Evolutionary conservation across 2,329 filamentous ascomycete species (phyloP), one percentile per base, ranked within the genome.

Genomic region (Aspergillus amoenus): DNA sequence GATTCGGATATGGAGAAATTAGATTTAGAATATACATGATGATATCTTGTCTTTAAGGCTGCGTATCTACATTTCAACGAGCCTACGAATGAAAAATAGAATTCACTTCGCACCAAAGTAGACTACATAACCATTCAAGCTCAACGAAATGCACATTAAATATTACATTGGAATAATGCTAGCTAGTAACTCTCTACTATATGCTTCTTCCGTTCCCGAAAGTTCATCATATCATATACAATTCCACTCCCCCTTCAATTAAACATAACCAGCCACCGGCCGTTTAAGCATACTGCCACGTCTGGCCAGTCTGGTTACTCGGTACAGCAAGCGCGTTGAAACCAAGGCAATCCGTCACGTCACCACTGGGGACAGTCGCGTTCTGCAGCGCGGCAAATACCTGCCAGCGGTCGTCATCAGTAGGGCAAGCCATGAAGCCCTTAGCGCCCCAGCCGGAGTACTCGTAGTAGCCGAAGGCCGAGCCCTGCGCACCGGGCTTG

Each of bases 1-100:
- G 50, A 83, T 88, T 52, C 79, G 84, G 67, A 82, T 88, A 64
- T 88, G 85, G 85, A 80, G 83, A 64, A 82, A 87, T 72, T 88
- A 70, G 67, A 5, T 43, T 30, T n/a, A 30, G 7, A 27, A 45
- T 21, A 37, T 21, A 47, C 30, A 5, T 30, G 7, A 47, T 15
- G 27, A 24, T 37, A 37, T 18, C 32, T 47, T 46, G 9, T 30
- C 9, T 11, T 30, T 30, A 8, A 11, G 4, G 9, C 27, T 30
- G 27, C 27, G 3, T 30, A 30, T 30, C 27, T 30, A 30, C 27
- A 30, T 30, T 9, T 12, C 9, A 30, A 30, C 27, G 27, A 11
- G 8, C 8, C 9, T 30, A 30, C 27, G 27, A 11, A 30, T 30
- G 27, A 9, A 11, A 30, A 11, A 30, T 37, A 37, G 34, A 37